Percentiles rank a stretch among this genome's conserved stretches.
Conservation (phyloP, 1,139 yeast species). For the Suhomyces maxii region DNA sequence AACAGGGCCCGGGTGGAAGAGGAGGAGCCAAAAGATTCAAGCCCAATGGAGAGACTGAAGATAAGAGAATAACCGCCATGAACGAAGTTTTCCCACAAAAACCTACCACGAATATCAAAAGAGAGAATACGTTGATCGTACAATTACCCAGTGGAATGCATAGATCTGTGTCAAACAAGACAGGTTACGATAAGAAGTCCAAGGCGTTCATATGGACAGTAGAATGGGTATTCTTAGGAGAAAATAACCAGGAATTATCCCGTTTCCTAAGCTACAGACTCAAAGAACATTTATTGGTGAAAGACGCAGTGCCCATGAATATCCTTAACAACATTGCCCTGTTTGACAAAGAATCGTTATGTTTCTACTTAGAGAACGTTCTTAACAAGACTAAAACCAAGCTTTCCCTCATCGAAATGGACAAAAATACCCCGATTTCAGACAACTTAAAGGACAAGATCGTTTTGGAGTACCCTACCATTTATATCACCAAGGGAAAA, state of each 20-base stretch:
- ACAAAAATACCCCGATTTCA: constrained; percentile 27
- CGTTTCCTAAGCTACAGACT: constrained; percentile 48
- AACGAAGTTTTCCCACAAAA: constrained; percentile 23
- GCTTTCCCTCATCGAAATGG: constrained; percentile 25
- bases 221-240: constrained; percentile 61
- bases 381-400: constrained; percentile 18
- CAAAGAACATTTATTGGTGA: constrained; percentile 36
- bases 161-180: constrained; percentile 62
- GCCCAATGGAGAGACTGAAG: constrained; percentile 20
- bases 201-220: constrained; percentile 75
- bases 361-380: constrained; percentile 38
- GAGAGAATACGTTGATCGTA: constrained; percentile 42
- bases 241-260: constrained; percentile 20
- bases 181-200: constrained; percentile 69
- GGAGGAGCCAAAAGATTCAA: constrained; percentile 28
- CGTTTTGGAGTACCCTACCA: constrained; percentile 78
- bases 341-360: constrained; percentile 23
- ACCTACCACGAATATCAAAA: constrained; percentile 27
- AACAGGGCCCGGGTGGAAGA: constrained; percentile 21
- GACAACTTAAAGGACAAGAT: constrained; percentile 54
- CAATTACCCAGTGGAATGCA: constrained; percentile 76
- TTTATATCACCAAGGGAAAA: constrained; percentile 38
- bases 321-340: constrained; percentile 21
- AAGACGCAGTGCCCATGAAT: constrained; percentile 43
- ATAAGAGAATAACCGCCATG: constrained; percentile 27